Evolutionary conservation across 805 yeast species (phyloP).

Genomic region (Kodamaea sagamina): DNA sequence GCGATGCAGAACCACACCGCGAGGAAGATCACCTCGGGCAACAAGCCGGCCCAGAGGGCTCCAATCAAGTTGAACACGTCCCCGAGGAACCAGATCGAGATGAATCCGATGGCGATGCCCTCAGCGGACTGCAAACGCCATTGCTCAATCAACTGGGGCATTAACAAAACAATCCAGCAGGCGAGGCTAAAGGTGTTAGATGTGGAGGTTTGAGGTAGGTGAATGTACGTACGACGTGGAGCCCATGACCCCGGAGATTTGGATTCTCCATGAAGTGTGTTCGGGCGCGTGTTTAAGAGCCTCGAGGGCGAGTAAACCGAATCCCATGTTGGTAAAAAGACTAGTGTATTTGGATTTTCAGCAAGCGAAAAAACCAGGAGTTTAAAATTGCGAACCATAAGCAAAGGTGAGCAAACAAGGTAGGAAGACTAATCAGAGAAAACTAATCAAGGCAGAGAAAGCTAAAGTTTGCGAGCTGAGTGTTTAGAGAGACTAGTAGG

Average conservation of each 20-base stretch:
- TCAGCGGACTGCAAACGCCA: constrained; percentile 76
- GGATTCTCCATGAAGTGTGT: constrained; percentile 33
- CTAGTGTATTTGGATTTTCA: constrained; percentile 1
- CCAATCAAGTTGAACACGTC: constrained; percentile 70
- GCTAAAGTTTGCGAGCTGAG: too few species aligned
- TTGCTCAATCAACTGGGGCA: constrained; percentile 80
- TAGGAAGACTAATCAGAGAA: too few species aligned
- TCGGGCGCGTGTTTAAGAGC: constrained; percentile 7
- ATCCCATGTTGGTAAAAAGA: constrained; percentile 5
- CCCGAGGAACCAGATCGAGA: constrained; percentile 70
- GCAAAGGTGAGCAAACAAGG: too few species aligned
- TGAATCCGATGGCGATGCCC: constrained; percentile 70
- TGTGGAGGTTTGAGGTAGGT: too few species aligned
- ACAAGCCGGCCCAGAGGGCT: constrained; percentile 64
- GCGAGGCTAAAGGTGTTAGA: constrained; percentile 48
- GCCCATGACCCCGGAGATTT: constrained; percentile 65
- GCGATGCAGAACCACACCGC: constrained; percentile 80
- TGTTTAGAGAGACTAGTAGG: too few species aligned
- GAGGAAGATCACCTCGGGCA: constrained; percentile 68
- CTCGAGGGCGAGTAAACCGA: constrained; percentile 9
- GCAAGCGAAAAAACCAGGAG: neutral
- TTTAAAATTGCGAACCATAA: too few species aligned
- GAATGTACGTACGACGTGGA: constrained; percentile 52
- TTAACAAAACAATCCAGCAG: constrained; percentile 73
- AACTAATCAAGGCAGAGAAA: too few species aligned